Conservation (phyloP, 2,329 filamentous ascomycete species). For the Sordariomycetes sp. region DNA sequence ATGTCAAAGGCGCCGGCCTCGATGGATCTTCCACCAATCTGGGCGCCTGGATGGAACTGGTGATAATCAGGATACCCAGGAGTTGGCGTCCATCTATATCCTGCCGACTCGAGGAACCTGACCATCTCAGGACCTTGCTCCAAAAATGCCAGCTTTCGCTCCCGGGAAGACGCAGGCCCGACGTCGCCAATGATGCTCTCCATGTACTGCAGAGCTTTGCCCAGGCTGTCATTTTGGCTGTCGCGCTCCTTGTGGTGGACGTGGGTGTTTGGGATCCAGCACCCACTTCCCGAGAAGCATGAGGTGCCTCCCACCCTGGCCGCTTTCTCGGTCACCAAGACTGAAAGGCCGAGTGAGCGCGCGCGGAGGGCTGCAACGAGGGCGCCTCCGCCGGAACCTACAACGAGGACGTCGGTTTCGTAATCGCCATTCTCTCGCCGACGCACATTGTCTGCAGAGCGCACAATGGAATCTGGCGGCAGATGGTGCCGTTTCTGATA, state of each 20-base stretch:
- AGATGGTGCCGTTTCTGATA: too few relatives aligned
- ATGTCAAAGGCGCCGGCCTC: constrained; percentile 17
- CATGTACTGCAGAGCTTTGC: constrained; percentile 16
- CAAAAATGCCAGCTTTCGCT: constrained; percentile 17
- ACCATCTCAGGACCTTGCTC: constrained; percentile 20
- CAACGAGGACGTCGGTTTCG: constrained; percentile 11
- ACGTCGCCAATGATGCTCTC: constrained; percentile 16
- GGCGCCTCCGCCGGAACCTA: constrained; percentile 21
- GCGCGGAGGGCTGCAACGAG: constrained; percentile 19
- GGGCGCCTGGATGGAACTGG: constrained; percentile 12
- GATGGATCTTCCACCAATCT: constrained; percentile 12
- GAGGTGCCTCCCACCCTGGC: constrained; percentile 21
- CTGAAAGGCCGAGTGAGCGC: constrained; percentile 11
- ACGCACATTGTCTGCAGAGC: background rate
- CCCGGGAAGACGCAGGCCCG: constrained; percentile 16
- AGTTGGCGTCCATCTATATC: constrained; percentile 15
- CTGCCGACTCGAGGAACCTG: constrained; percentile 14
- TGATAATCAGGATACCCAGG: constrained; percentile 21
- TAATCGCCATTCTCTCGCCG: background rate
- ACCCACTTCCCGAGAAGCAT: constrained; percentile 20
- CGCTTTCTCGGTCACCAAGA: constrained; percentile 22
- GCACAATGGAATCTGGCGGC: background rate
- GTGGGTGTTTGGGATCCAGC: constrained; percentile 24
- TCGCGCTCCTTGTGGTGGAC: constrained; percentile 7
- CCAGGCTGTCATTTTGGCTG: constrained; percentile 13